Evolutionary conservation across 495 filamentous ascomycete species (phyloP).

Genomic region (Aspergillus saccharolyticus): DNA sequence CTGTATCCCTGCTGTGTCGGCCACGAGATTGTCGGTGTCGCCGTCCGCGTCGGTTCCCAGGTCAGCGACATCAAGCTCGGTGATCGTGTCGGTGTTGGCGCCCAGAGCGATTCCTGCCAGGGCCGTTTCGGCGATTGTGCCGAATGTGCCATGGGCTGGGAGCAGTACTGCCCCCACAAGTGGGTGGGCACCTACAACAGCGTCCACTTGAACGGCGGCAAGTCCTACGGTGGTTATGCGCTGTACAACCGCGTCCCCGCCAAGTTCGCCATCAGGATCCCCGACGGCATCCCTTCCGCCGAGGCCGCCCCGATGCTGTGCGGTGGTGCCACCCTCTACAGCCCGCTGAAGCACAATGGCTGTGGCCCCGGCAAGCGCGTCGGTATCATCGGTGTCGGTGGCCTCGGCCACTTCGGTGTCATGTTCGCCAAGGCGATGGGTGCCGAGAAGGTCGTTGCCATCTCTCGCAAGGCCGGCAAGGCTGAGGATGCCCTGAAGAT

Average conservation of each 20-base stretch:
- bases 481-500: conserved; percentile 62
- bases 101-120: conserved; percentile 68
- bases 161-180: conserved; percentile 62
- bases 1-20: conserved; percentile 70
- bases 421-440: conserved; percentile 63
- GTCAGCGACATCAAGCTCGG: conserved; percentile 65
- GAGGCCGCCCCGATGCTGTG: conserved; percentile 81
- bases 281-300: conserved; percentile 52
- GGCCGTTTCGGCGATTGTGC: conserved; percentile 57
- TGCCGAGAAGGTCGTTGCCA: conserved; percentile 71
- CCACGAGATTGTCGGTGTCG: conserved; percentile 80
- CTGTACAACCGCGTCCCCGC: conserved; percentile 66
- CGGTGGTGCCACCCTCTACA: conserved; percentile 74
- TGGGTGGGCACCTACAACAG: conserved; percentile 46
- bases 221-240: conserved; percentile 65
- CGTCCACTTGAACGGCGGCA: conserved; percentile 46
- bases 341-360: conserved; percentile 66
- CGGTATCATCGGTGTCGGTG: conserved; percentile 79
- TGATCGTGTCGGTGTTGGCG: conserved; percentile 87
- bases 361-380: conserved; percentile 78
- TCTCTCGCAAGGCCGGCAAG: conserved; percentile 66
- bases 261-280: conserved; percentile 78
- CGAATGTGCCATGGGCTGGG: conserved; percentile 57
- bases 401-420: conserved; percentile 67
- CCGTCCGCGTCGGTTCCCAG: conserved; percentile 66